Evolutionary conservation across 75 land plant genomes (phyloP).

Genomic region (Picea sitchensis): DNA sequence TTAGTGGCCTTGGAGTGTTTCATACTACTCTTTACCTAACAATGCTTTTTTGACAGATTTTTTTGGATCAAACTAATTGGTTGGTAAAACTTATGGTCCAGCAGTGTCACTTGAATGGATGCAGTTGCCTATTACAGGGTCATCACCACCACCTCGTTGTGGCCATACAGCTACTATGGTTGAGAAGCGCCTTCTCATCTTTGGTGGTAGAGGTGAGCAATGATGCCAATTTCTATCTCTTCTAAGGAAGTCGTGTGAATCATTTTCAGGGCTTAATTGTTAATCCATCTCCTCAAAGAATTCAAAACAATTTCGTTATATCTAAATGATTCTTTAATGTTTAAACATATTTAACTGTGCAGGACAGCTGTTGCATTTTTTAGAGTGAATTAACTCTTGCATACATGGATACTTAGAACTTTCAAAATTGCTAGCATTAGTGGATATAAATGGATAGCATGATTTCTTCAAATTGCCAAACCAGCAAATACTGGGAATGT

Average conservation of each 20-base stretch:
- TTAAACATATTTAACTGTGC: background rate
- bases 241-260: background rate
- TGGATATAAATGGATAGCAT: background rate
- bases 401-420: background rate
- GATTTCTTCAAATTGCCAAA: background rate
- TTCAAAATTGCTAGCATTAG: background rate
- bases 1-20: background rate
- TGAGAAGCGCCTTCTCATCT: constrained; percentile 90
- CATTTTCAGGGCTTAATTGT: background rate
- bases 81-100: background rate
- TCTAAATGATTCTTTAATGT: background rate
- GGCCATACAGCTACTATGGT: constrained; percentile 97
- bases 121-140: constrained; percentile 66
- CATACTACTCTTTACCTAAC: background rate
- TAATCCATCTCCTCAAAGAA: background rate
- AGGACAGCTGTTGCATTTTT: background rate
- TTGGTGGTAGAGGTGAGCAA: constrained; percentile 89
- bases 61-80: background rate
- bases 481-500: background rate
- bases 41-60: background rate
- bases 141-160: constrained; percentile 91
- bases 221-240: background rate
- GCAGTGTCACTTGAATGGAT: constrained; percentile 95
- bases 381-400: background rate
- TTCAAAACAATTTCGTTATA: background rate